Evolutionary conservation across 1,284 basidiomycete genomes (phyloP).

Genomic region (Polyporus tsugae): DNA sequence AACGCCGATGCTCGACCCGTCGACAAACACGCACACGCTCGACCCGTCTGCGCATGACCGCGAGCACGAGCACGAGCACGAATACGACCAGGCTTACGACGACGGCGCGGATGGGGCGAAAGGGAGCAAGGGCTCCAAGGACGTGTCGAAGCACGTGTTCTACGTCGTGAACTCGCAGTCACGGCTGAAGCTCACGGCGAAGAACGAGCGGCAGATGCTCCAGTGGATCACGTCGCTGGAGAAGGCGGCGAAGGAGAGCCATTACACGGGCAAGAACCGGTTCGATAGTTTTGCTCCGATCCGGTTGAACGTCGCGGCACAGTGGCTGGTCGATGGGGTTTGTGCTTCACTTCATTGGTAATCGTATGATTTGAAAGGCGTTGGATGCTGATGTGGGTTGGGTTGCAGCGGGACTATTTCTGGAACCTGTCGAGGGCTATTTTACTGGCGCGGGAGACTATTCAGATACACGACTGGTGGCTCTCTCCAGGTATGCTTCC

Average conservation of each 20-base stretch:
- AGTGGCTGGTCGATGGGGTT: slow-evolving; percentile 99
- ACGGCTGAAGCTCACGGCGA: slow-evolving; percentile 87
- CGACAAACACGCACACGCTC: slow-evolving; percentile 72
- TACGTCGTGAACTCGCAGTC: slow-evolving; percentile 94
- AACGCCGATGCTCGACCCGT: slow-evolving; percentile 74
- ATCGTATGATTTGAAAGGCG: too few relatives aligned
- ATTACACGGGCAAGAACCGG: slow-evolving; percentile 85
- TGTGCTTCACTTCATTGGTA: slow-evolving; percentile 38
- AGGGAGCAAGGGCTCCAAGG: slow-evolving; percentile 49
- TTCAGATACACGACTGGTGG: slow-evolving; percentile 98
- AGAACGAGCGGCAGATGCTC: slow-evolving; percentile 96
- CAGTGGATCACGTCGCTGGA: slow-evolving; percentile 97
- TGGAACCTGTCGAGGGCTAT: slow-evolving; percentile 98
- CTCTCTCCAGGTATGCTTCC: slow-evolving; percentile 73
- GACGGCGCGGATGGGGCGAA: slow-evolving; percentile 49
- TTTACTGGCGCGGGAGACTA: slow-evolving; percentile 87
- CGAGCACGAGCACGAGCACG: slow-evolving; percentile 27
- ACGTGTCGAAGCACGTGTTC: slow-evolving; percentile 92
- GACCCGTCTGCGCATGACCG: slow-evolving; percentile 27
- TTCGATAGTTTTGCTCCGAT: slow-evolving; percentile 97
- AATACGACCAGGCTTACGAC: slow-evolving; percentile 36
- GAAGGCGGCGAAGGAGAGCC: slow-evolving; percentile 79
- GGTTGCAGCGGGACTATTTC: slow-evolving; percentile 87
- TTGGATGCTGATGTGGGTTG: background rate
- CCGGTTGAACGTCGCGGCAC: slow-evolving; percentile 91